Evolutionary conservation across 805 yeast genomes (phyloP).

Genomic region (Hanseniaspora pseudoguilliermondii): DNA sequence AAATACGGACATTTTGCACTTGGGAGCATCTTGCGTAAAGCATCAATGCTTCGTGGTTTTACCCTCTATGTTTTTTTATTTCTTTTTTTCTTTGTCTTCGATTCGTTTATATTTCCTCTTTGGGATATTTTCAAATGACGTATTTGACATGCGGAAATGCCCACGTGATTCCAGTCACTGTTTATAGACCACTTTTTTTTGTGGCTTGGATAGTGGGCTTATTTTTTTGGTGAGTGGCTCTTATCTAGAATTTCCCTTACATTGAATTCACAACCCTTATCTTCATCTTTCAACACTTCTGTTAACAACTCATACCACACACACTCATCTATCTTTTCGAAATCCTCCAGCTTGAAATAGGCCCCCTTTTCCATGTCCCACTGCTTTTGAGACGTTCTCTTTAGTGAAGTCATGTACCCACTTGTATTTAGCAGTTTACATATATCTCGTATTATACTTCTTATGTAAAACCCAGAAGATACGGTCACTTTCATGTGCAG

Average conservation of each 20-base stretch:
- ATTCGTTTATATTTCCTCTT: no score
- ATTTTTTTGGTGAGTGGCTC: constrained; percentile 18
- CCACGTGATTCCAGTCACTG: no score
- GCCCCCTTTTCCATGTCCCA: constrained; percentile 64
- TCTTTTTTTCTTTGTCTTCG: no score
- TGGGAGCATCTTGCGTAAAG: no score
- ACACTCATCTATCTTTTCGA: constrained; percentile 42
- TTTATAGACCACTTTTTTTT: neutral
- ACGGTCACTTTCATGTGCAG: constrained; percentile 60
- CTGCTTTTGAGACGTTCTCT: constrained; percentile 63
- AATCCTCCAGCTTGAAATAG: constrained; percentile 56
- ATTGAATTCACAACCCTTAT: constrained; percentile 32
- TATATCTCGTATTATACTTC: constrained; percentile 78
- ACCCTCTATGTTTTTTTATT: no score
- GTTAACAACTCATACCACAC: constrained; percentile 56
- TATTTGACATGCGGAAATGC: no score
- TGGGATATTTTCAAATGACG: no score
- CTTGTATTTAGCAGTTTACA: constrained; percentile 70
- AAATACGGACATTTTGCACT: no score
- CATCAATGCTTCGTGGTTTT: no score
- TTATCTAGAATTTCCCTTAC: constrained; percentile 29
- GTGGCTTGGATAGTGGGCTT: neutral
- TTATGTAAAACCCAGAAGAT: constrained; percentile 88
- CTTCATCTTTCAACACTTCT: constrained; percentile 33
- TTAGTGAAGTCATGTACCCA: constrained; percentile 77